These are phyloP conservation scores for Schrenkiella parvula DNA, from an alignment of 345 rosid species.

Conservation along the genomic window DNA sequence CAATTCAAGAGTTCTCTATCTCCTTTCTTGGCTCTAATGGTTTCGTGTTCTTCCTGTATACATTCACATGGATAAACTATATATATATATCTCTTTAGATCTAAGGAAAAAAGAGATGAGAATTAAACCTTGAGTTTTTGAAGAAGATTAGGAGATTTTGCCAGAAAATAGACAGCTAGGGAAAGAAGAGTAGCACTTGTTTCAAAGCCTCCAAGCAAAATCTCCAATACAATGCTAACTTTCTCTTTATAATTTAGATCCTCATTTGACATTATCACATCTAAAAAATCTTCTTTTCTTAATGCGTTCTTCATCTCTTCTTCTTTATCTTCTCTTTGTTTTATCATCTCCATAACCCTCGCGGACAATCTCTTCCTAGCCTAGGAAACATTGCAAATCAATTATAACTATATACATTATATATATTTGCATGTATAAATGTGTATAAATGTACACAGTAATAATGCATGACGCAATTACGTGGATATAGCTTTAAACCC, in stretches of 20 bases:
- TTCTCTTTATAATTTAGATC: slow-evolving; percentile 49
- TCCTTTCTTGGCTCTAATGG: slow-evolving; percentile 52
- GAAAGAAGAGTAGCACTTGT: slow-evolving; percentile 69
- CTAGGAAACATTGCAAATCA: slow-evolving; percentile 29
- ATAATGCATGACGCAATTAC: not conserved
- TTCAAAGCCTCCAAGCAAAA: slow-evolving; percentile 78
- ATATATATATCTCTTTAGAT: not conserved
- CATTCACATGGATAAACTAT: not conserved
- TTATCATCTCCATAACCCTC: slow-evolving; percentile 46
- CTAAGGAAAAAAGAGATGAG: not conserved
- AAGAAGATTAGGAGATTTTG: slow-evolving; percentile 39
- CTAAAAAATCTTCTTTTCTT: slow-evolving; percentile 54
- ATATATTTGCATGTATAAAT: not conserved
- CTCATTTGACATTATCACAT: slow-evolving; percentile 49
- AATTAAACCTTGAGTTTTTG: slow-evolving; percentile 41
- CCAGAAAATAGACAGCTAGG: slow-evolving; percentile 62
- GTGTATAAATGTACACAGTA: not conserved
- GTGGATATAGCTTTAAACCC: not conserved
- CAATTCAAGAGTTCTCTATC: slow-evolving; percentile 41
- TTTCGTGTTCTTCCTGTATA: slow-evolving; percentile 64
- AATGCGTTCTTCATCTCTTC: not conserved
- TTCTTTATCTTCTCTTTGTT: slow-evolving; percentile 35
- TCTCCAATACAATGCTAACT: slow-evolving; percentile 66
- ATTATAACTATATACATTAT: not conserved
- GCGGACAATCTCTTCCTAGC: slow-evolving; percentile 65